phyloP scores from a whole-genome alignment of 1,139 yeast species.

The Debaryomyces coudertii region DNA sequence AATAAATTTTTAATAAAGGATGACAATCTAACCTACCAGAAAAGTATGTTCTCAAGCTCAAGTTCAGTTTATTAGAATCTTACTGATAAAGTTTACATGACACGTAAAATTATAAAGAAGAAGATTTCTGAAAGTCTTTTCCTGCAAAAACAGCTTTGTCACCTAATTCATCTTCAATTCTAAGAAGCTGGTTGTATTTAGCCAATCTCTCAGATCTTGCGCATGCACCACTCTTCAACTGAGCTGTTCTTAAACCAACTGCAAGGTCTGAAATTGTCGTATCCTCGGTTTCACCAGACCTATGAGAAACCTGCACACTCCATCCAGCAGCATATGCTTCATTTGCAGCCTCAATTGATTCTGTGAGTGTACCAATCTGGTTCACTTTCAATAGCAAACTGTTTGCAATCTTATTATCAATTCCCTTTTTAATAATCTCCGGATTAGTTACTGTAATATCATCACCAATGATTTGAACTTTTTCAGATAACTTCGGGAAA shows the following conservation, averaged over 20 bases:
- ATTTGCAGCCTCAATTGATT: slow-evolving; percentile 90
- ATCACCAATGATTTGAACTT: slow-evolving; percentile 90
- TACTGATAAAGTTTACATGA: too few species aligned
- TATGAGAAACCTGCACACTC: slow-evolving; percentile 98
- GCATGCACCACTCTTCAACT: slow-evolving; percentile 99
- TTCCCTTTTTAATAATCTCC: slow-evolving; percentile 87
- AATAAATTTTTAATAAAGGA: too few species aligned
- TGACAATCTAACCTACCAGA: too few species aligned
- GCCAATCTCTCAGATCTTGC: slow-evolving; percentile 88
- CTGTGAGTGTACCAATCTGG: slow-evolving; percentile 91
- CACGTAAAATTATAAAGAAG: too few species aligned
- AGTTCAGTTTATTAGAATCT: too few species aligned
- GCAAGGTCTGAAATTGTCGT: slow-evolving; percentile 95
- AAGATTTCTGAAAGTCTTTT: slow-evolving; percentile 60
- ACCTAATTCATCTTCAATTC: slow-evolving; percentile 97
- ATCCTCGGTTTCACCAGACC: slow-evolving; percentile 99
- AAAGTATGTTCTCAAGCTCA: too few species aligned
- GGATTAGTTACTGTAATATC: slow-evolving; percentile 99
- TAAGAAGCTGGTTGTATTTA: slow-evolving; percentile 92
- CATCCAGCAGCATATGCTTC: slow-evolving; percentile 90
- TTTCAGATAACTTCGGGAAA: slow-evolving; percentile 66
- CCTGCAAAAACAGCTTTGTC: slow-evolving; percentile 95
- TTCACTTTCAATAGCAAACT: slow-evolving; percentile 93
- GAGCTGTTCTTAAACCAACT: slow-evolving; percentile 96
- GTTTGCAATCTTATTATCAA: slow-evolving; percentile 91